These are phyloP conservation scores for Russula earlei DNA, from an alignment of 768 basidiomycete species.

Conservation along the genomic window DNA sequence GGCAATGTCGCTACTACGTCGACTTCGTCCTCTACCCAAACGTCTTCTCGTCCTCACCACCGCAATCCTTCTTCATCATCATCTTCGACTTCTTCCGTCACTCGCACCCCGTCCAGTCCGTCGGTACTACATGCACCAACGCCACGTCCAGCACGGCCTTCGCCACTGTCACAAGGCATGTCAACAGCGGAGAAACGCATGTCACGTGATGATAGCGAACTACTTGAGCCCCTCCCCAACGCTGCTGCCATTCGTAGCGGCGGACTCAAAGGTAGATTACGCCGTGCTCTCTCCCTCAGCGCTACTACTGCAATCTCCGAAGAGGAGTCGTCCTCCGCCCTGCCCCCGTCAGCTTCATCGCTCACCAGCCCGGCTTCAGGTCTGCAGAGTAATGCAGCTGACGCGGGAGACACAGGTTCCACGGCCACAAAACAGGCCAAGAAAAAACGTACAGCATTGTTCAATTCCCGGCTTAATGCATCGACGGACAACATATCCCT, in stretches of 20 bases:
- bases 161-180: constrained; percentile 61
- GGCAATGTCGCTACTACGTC: constrained; percentile 1
- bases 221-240: constrained; percentile 31
- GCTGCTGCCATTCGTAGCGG: constrained; percentile 42
- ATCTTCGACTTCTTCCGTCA: constrained; percentile 32
- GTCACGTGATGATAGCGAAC: constrained; percentile 69
- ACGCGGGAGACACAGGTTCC: constrained; percentile 23
- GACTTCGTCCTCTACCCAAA: constrained; percentile 18
- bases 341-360: constrained; percentile 14
- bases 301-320: constrained; percentile 49
- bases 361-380: background rate
- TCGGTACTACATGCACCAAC: constrained; percentile 25
- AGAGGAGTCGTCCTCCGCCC: constrained; percentile 39
- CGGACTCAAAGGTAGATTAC: constrained; percentile 70
- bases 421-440: constrained; percentile 35
- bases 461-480: constrained; percentile 82
- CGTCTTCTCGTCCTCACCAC: constrained; percentile 32
- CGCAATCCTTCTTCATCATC: constrained; percentile 42
- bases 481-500: constrained; percentile 94
- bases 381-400: constrained; percentile 25
- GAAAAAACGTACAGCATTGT: constrained; percentile 64
- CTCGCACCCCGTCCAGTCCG: constrained; percentile 29
- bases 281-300: constrained; percentile 63
- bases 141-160: constrained; percentile 35
- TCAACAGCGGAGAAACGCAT: constrained; percentile 63